Base-by-base conservation (phyloP, 352 stramenopile species). In the Hyaloperonospora brassicae region DNA sequence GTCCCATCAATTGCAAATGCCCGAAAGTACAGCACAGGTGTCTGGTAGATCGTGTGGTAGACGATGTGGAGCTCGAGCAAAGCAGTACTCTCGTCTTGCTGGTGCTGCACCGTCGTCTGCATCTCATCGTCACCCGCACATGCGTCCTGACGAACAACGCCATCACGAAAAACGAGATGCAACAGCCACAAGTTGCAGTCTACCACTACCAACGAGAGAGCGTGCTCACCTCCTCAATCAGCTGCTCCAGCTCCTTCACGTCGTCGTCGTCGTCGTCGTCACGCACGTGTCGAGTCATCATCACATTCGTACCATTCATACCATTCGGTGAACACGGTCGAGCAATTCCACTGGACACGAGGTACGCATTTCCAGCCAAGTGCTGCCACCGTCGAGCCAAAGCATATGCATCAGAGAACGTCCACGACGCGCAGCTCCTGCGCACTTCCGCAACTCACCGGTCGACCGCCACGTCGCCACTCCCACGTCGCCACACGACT, bases 51-150 rank as follows among this genome's bases (percentile, higher is more conserved):
- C 8, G 63, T 66, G 60, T 89, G 82, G 58, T 77, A 93, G 25
- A 89, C 79, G 47, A 93, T 83, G 65, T 93, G 83, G 60, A 88
- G 88, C 35, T 90, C 79, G 40, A 81, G 64, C 17, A 89, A 25
- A n/a, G 74, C 61, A 8, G 55, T n/a, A n/a, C n/a, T 70, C 25
- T 73, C 59, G 31, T 25, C 44, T 38, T 24, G 17, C 4, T 54
- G 12, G n/a, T 22, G 1, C 40, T 54, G 40, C 24, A 48, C 22
- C 25, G 43, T 35, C 25, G 39, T 41, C 23, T 50, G 7, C 0
- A 5, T 13, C 22, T 60, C 39, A n/a, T 63, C 27, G 1, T 63
- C 59, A 14, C 51, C 30, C 23, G 44, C n/a, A 10, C 43, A 46
- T 24, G 11, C 41, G 5, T 54, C 49, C 38, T 66, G 21, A 50